Percentiles rank a stretch among this genome's conserved stretches.
These are phyloP conservation scores for Pythium aphanidermatum DNA, from an alignment of 352 stramenopile genomes.

Conservation along the genomic window DNA sequence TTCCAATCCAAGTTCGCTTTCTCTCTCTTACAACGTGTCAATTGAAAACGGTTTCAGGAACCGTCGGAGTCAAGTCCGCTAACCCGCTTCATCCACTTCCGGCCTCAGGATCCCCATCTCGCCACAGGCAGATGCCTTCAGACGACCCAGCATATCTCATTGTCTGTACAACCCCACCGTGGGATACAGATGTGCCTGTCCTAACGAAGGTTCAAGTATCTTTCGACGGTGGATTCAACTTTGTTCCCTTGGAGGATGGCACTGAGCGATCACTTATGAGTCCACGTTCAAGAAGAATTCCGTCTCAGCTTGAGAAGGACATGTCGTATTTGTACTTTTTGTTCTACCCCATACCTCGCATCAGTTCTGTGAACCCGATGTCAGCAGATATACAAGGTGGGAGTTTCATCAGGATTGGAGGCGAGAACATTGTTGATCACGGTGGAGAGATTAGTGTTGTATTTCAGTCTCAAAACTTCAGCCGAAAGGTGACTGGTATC, in stretches of 20 bases:
- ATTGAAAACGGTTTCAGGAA: conserved; percentile 17
- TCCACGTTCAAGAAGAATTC: conserved; percentile 6
- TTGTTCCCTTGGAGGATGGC: conserved; percentile 29
- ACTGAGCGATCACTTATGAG: conserved; percentile 6
- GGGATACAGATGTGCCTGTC: conserved; percentile 30
- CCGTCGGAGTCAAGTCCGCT: conserved; percentile 14
- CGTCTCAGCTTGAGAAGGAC: conserved; percentile 36
- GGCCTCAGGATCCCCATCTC: not conserved
- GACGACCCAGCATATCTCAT: conserved; percentile 39
- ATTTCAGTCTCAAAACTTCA: conserved; percentile 46
- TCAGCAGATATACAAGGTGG: conserved; percentile 62
- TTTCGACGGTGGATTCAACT: conserved; percentile 52
- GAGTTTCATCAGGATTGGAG: conserved; percentile 55
- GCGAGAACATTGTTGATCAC: conserved; percentile 59
- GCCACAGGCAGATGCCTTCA: not conserved
- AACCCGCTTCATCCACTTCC: not conserved
- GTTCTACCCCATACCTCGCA: conserved; percentile 54
- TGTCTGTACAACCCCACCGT: conserved; percentile 37
- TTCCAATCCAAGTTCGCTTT: conserved; percentile 54
- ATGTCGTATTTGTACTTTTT: conserved; percentile 72
- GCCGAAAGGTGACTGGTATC: conserved; percentile 56
- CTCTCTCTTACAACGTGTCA: conserved; percentile 23
- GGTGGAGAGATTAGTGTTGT: conserved; percentile 50
- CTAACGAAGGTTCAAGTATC: conserved; percentile 73
- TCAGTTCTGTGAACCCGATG: conserved; percentile 44